Conservation (phyloP, 2,329 filamentous ascomycete genomes). For the Aureobasidium leucospermi region DNA sequence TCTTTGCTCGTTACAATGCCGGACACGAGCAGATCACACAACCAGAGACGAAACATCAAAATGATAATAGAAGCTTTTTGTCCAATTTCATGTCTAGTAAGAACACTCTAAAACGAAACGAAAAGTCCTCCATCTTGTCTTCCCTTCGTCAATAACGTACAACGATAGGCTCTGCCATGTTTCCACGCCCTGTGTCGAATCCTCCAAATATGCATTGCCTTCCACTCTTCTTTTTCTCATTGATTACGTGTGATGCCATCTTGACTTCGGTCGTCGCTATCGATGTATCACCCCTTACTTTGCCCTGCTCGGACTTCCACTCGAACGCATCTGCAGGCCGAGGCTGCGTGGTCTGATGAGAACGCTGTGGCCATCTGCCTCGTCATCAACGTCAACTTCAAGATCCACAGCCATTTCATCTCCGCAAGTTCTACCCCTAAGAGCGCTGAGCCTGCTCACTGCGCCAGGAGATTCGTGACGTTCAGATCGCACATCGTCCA, state of each 20-base stretch:
- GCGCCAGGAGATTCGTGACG: slow-evolving; percentile 22
- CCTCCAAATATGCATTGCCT: neutral
- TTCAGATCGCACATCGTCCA: slow-evolving; percentile 22
- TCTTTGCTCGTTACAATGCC: neutral
- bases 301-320: slow-evolving; percentile 10
- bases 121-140: neutral
- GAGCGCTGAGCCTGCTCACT: slow-evolving; percentile 12
- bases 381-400: slow-evolving; percentile 29
- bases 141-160: slow-evolving; percentile 5
- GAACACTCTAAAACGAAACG: slow-evolving; percentile 7
- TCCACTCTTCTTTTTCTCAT: neutral
- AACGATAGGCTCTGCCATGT: neutral
- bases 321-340: slow-evolving; percentile 11
- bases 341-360: slow-evolving; percentile 23
- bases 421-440: slow-evolving; percentile 21
- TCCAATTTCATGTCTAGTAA: slow-evolving; percentile 11
- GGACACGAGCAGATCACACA: neutral
- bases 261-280: neutral
- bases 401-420: slow-evolving; percentile 29
- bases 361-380: slow-evolving; percentile 28
- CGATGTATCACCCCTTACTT: neutral
- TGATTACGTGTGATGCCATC: neutral
- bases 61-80: slow-evolving; percentile 2
- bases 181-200: neutral
- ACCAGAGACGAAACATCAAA: neutral